Base-by-base conservation (phyloP, 805 yeast species). In the Scheffersomyces stipitis region DNA sequence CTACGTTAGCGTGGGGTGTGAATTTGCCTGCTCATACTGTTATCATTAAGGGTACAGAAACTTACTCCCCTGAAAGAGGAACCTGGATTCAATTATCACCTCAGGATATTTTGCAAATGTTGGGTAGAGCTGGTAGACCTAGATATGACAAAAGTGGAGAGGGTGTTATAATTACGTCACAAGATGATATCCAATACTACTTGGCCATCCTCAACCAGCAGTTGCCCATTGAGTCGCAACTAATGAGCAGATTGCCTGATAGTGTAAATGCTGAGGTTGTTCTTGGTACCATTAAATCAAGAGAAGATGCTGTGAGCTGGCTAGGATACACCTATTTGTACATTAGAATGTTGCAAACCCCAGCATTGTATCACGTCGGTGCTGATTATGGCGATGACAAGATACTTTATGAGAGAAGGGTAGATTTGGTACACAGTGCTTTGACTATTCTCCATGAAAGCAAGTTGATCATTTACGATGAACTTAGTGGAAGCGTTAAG, bases 91-190 rank as follows among this genome's bases (percentile, higher is more conserved):
- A 86, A 52, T 65, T 91, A n/a, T 83, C 96, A 0, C 95, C 97
- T 0, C 99, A 91, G 52, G 98, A 93, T 62, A 83, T 91, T 26
- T 60, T 91, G 7, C 99, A 91, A 63, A 91, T 91, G 98, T 70
- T 91, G n/a, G 98, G 98, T 26, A 79, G 98, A 67, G 98, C 98
- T 14, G 98, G 98, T 49, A 76, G 99, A 61, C 99, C 99, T 0
- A 73, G 96, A 36, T 93, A 84, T 62, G 99, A 91, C 59, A 80
- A 80, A 13, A 78, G 80, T 51, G 99, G 99, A 51, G 96, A 87
- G 49, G 99, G 98, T 66, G 80, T 91, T 3, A 86, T 91, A 22
- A 87, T 91, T 33, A 93, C 98, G 0, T 75, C 90, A 0, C 93
- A 86, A 40, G 80, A 81, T 15, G 95, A 89, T 50, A 73, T 91